These are phyloP conservation scores for Plectranthus barbatus DNA, from an alignment of 257 asterid genomes.

Conservation along the genomic window DNA sequence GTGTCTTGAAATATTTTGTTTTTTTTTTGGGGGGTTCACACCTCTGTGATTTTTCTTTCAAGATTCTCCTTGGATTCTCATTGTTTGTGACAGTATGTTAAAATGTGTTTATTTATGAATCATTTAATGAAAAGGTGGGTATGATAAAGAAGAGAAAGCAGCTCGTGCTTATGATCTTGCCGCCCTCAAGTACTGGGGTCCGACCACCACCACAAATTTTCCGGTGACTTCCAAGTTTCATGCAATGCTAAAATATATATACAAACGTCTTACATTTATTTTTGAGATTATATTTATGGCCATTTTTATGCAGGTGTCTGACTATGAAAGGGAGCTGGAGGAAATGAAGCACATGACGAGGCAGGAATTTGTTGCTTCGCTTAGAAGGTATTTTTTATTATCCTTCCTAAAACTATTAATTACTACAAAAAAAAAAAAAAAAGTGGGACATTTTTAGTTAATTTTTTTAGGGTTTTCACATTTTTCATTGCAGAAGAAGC, in stretches of 20 bases:
- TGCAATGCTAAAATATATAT: neutral
- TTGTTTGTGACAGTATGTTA: constrained; percentile 10
- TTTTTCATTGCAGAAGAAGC: constrained; percentile 49
- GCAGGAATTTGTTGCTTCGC: constrained; percentile 93
- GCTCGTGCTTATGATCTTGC: constrained; percentile 94
- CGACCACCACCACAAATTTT: constrained; percentile 80
- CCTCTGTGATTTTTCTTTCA: neutral
- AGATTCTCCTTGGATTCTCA: constrained; percentile 47
- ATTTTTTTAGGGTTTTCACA: neutral
- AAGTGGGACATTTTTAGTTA: too few species aligned
- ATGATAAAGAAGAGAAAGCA: constrained; percentile 90
- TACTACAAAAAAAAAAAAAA: too few species aligned
- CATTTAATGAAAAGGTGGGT: constrained; percentile 51
- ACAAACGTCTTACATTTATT: too few species aligned
- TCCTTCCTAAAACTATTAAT: too few species aligned
- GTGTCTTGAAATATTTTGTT: constrained; percentile 1
- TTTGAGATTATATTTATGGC: too few species aligned
- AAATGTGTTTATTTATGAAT: constrained; percentile 8
- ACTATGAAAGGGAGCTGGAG: constrained; percentile 67
- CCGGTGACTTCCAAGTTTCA: constrained; percentile 31
- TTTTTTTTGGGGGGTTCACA: neutral
- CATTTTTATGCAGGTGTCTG: constrained; percentile 28
- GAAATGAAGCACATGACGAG: constrained; percentile 90
- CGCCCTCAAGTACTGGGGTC: constrained; percentile 91
- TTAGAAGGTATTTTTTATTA: constrained; percentile 58